phyloP scores from a whole-genome alignment of 768 basidiomycete species.

The Vishniacozyma victoriae region DNA sequence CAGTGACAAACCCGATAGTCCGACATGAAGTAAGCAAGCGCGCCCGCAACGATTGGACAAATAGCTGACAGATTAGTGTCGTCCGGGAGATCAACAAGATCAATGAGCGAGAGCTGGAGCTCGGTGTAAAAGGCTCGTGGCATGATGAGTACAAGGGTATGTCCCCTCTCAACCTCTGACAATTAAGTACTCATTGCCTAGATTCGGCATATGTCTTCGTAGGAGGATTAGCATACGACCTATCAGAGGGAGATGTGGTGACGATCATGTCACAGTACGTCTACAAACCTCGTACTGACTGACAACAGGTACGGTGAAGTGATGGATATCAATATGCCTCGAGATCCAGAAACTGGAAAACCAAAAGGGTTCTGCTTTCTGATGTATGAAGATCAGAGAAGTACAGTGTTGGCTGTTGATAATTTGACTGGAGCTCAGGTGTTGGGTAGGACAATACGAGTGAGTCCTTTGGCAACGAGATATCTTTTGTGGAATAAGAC shows the following conservation, averaged over 20 bases:
- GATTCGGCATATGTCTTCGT: conserved; percentile 95
- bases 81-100: conserved; percentile 78
- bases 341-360: conserved; percentile 89
- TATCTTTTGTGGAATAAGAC: neutral
- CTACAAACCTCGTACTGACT: neutral
- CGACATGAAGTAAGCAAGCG: neutral
- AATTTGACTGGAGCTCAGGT: conserved; percentile 94
- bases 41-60: neutral
- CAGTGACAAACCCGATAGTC: neutral
- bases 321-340: conserved; percentile 87
- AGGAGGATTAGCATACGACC: conserved; percentile 77
- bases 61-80: neutral
- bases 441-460: conserved; percentile 75
- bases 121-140: conserved; percentile 68
- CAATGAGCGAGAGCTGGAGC: conserved; percentile 79
- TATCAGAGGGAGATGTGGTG: conserved; percentile 96
- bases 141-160: conserved; percentile 89
- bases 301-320: conserved; percentile 85
- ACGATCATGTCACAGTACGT: conserved; percentile 95
- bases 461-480: conserved; percentile 63
- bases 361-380: conserved; percentile 87
- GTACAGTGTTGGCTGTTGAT: conserved; percentile 92
- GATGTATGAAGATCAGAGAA: conserved; percentile 98
- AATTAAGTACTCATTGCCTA: conserved; percentile 26
- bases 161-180: no score